These are phyloP conservation scores for Daldinia concentrica DNA, from an alignment of 495 filamentous ascomycete species.

Conservation along the genomic window DNA sequence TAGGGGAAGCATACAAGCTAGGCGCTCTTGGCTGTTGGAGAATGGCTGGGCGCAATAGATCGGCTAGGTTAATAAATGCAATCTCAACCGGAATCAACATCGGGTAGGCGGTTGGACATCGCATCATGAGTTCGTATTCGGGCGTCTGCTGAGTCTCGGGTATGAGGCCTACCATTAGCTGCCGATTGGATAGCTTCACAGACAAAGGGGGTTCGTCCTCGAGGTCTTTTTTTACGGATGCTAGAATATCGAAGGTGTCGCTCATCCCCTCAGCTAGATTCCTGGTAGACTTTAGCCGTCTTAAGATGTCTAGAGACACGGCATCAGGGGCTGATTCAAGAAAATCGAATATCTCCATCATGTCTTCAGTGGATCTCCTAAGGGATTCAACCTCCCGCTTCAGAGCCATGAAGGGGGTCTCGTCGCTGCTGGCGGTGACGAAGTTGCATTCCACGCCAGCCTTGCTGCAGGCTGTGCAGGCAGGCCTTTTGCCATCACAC, in stretches of 20 bases:
- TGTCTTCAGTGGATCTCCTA: conserved; percentile 33
- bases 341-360: conserved; percentile 32
- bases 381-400: conserved; percentile 42
- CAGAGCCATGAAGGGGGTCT: conserved; percentile 40
- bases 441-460: conserved; percentile 31
- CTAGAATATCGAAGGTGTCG: conserved; percentile 33
- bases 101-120: conserved; percentile 37
- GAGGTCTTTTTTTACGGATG: conserved; percentile 32
- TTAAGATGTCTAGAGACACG: conserved; percentile 37
- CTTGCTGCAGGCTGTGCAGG: conserved; percentile 36
- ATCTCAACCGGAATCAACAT: conserved; percentile 33
- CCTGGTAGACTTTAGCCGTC: conserved; percentile 32
- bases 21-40: conserved; percentile 6
- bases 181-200: conserved; percentile 35
- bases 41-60: conserved; percentile 28
- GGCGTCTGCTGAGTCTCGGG: conserved; percentile 33
- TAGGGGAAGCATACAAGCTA: conserved; percentile 13
- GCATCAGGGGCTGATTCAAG: conserved; percentile 37
- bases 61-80: conserved; percentile 31
- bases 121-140: conserved; percentile 43
- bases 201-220: conserved; percentile 26
- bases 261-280: conserved; percentile 26
- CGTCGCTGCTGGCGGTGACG: conserved; percentile 39
- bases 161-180: conserved; percentile 34
- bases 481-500: conserved; percentile 38